phyloP scores from a whole-genome alignment of 352 stramenopile species.

The Pythium phragmiticola region DNA sequence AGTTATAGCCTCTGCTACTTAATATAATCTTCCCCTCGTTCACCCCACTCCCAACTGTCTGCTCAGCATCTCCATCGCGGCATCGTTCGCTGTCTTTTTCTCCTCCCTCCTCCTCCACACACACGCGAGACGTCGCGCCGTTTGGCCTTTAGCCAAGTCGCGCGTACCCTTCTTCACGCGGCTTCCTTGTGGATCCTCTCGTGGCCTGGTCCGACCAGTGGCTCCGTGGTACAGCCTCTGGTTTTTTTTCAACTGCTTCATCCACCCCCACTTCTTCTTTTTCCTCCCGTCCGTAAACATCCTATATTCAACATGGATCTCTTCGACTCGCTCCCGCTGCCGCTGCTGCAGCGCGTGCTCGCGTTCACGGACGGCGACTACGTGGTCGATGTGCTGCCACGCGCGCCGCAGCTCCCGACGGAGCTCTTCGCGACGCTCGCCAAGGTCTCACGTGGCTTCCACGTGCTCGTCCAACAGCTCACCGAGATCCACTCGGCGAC shows the following conservation, averaged over 20 bases:
- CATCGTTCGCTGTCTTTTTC: background rate
- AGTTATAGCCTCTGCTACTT: too few relatives aligned
- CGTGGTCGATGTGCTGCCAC: conserved; percentile 18
- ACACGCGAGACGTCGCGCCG: conserved; percentile 5
- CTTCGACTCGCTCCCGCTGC: conserved; percentile 20
- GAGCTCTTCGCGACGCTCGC: conserved; percentile 16
- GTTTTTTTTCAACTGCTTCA: background rate
- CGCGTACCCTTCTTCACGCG: background rate
- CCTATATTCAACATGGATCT: conserved; percentile 9
- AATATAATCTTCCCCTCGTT: too few relatives aligned
- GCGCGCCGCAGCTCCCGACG: conserved; percentile 9
- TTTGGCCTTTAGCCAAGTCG: background rate
- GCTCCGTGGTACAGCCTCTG: background rate
- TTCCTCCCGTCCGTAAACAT: too few relatives aligned
- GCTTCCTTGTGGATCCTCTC: background rate
- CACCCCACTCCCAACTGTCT: too few relatives aligned
- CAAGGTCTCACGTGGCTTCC: conserved; percentile 13
- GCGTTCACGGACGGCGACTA: conserved; percentile 21
- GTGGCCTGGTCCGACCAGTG: background rate
- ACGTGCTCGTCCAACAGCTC: conserved; percentile 13
- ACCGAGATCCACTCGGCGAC: background rate
- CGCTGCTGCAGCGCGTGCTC: conserved; percentile 24
- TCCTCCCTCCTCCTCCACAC: background rate
- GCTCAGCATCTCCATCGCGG: background rate
- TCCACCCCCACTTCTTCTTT: background rate